Conservation (phyloP, 1,284 basidiomycete species). For the Apiotrichum montevideense region DNA sequence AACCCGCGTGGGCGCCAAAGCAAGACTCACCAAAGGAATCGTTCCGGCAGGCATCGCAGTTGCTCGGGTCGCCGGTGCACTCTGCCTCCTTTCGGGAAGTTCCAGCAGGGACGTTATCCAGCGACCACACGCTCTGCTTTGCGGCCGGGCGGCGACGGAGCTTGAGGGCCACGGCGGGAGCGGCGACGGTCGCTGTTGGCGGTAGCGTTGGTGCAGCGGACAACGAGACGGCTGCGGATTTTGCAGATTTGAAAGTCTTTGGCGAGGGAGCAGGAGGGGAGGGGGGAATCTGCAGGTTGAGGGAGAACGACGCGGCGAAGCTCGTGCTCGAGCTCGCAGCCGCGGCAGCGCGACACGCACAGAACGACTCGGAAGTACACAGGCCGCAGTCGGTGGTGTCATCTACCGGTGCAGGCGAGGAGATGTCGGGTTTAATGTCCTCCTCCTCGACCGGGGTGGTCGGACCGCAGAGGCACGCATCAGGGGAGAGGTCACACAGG, state of each 20-base stretch:
- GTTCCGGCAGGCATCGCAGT: conserved; percentile 45
- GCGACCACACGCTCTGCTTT: conserved; percentile 26
- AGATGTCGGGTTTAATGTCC: conserved; percentile 31
- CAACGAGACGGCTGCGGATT: neutral
- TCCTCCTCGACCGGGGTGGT: conserved; percentile 4
- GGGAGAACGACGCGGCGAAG: neutral
- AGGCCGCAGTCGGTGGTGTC: conserved; percentile 30
- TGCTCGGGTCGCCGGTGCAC: conserved; percentile 45
- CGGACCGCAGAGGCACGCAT: conserved; percentile 35
- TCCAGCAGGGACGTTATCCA: conserved; percentile 21
- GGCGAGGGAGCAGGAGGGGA: neutral
- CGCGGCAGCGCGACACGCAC: conserved; percentile 31
- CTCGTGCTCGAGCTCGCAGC: conserved; percentile 1
- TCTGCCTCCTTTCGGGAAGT: conserved; percentile 28
- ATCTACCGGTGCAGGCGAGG: conserved; percentile 7
- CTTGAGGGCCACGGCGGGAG: conserved; percentile 14
- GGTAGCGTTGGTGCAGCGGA: neutral
- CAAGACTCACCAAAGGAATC: conserved; percentile 41
- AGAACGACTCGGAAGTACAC: conserved; percentile 39
- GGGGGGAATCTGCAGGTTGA: neutral
- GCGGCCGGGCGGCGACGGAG: conserved; percentile 13
- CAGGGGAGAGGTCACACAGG: conserved; percentile 31
- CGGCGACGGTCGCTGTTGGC: conserved; percentile 3
- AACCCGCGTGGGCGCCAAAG: no score
- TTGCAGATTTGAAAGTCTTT: neutral